A percentile compares a stretch with the other conserved stretches of the same genome.
These are phyloP conservation scores for Begonia peltatifolia DNA, from an alignment of 306 rosid species.

Conservation along the genomic window DNA sequence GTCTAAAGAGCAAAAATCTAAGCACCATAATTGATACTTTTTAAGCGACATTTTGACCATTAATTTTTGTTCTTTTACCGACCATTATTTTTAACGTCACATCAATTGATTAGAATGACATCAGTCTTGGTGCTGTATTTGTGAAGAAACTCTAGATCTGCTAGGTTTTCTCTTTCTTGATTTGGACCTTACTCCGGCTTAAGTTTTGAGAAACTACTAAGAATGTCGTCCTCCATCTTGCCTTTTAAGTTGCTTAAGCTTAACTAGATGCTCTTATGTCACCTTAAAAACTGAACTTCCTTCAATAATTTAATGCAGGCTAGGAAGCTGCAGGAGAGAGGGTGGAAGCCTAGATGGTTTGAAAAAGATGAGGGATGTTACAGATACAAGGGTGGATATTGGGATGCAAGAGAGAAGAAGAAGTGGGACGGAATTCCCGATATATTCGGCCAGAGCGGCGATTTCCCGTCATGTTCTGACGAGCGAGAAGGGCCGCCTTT, in stretches of 20 bases:
- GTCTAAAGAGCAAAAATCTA: neutral
- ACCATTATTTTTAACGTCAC: no score
- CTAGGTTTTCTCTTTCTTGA: no score
- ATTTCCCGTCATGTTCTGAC: slow-evolving; percentile 53
- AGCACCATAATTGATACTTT: neutral
- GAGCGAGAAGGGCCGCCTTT: slow-evolving; percentile 11
- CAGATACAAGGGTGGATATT: slow-evolving; percentile 70
- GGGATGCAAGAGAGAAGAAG: slow-evolving; percentile 74
- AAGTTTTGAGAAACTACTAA: no score
- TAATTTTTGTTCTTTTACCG: neutral
- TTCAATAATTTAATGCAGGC: slow-evolving; percentile 39
- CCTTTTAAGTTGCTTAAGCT: no score
- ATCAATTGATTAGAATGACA: no score
- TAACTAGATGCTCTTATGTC: neutral
- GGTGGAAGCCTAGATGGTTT: slow-evolving; percentile 99
- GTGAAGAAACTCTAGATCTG: no score
- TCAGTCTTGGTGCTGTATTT: no score
- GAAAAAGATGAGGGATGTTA: slow-evolving; percentile 72
- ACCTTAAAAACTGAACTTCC: neutral
- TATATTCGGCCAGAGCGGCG: slow-evolving; percentile 65
- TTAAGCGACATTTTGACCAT: neutral
- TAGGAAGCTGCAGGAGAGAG: slow-evolving; percentile 91
- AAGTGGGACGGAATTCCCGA: slow-evolving; percentile 76
- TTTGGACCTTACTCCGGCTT: no score
- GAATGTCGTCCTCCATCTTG: no score